Percentiles rank a stretch among this genome's conserved stretches.
Conservation (phyloP, 805 yeast species). For the Myxozyma monticola region DNA sequence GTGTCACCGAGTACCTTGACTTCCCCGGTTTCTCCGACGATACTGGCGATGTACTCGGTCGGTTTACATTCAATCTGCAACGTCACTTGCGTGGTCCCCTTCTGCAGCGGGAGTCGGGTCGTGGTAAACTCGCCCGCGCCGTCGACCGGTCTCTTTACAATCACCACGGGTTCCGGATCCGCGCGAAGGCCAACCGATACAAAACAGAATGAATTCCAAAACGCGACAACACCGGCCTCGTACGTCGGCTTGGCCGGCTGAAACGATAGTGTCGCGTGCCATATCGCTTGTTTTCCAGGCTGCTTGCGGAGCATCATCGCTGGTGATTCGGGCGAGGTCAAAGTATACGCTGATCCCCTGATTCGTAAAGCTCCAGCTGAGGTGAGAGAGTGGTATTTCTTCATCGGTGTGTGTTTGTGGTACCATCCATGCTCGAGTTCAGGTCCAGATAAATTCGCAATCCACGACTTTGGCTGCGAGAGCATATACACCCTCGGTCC, state of each 20-base stretch:
- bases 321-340: constrained; percentile 4
- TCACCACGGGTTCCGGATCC: neutral
- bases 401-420: constrained; percentile 6
- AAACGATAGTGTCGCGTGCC: neutral
- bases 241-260: constrained; percentile 1
- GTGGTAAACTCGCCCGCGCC: neutral
- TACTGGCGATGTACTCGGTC: too few species aligned
- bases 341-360: constrained; percentile 1
- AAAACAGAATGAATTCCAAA: constrained; percentile 3
- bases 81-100: too few species aligned
- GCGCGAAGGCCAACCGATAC: neutral
- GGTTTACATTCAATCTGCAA: too few species aligned
- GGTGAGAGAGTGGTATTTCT: neutral
- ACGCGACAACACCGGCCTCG: constrained; percentile 8
- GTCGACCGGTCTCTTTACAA: constrained; percentile 1
- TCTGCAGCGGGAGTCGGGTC: too few species aligned
- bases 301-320: constrained; percentile 9
- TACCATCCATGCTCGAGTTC: constrained; percentile 8
- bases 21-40: too few species aligned
- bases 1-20: too few species aligned
- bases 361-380: constrained; percentile 2
- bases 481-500: constrained; percentile 1
- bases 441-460: neutral
- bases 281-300: neutral
- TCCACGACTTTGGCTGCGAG: neutral